These are phyloP conservation scores for Cladosporium sp. DNA, from an alignment of 2,329 filamentous ascomycete genomes.

Conservation along the genomic window DNA sequence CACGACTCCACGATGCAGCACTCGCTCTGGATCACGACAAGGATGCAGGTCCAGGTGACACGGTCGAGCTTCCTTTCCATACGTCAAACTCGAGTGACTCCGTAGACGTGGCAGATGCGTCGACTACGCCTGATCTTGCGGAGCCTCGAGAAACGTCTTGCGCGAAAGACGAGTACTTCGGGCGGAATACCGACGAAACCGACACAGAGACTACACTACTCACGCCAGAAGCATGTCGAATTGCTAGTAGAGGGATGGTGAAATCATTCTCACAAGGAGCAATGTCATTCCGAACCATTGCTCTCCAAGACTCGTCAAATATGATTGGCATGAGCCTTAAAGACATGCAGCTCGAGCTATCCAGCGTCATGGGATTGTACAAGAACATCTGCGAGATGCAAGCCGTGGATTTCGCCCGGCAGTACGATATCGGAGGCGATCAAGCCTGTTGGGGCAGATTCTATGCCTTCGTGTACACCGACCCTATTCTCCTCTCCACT, in stretches of 20 bases:
- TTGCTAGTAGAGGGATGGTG: background rate
- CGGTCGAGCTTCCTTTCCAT: background rate
- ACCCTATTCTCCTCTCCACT: conserved; percentile 11
- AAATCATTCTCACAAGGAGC: conserved; percentile 9
- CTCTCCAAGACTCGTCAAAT: conserved; percentile 1
- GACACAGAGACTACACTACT: background rate
- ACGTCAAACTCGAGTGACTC: background rate
- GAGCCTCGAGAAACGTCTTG: background rate
- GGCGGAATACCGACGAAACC: background rate
- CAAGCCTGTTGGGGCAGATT: background rate
- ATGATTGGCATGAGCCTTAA: background rate
- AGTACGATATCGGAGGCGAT: background rate
- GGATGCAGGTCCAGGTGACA: background rate
- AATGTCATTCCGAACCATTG: conserved; percentile 5
- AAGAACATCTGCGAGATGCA: background rate
- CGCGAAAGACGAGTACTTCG: background rate
- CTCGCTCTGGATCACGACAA: background rate
- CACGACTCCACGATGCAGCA: background rate
- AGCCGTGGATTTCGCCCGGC: conserved; percentile 1
- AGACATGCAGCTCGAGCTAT: conserved; percentile 6
- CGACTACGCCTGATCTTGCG: background rate
- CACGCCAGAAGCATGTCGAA: background rate
- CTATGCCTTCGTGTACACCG: conserved; percentile 7
- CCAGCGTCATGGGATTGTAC: conserved; percentile 13
- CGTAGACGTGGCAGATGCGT: background rate